Conservation (phyloP, 805 yeast genomes). For the Ogataea corticis region DNA sequence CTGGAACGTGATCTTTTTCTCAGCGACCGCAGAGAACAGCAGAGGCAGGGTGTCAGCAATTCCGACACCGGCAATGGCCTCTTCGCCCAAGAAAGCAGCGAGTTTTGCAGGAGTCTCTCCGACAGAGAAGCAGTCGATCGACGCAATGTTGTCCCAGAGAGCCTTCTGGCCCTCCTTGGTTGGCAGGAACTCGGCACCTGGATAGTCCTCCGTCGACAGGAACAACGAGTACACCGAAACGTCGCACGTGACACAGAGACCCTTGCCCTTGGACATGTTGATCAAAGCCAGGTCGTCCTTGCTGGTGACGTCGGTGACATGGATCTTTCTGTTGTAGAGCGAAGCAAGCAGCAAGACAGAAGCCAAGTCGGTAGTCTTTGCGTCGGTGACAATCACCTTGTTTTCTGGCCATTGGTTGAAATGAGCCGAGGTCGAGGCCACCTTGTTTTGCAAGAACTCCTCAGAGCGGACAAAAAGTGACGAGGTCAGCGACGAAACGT, state of each 20-base stretch:
- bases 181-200: conserved; percentile 74
- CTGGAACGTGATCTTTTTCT: conserved; percentile 66
- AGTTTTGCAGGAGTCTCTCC: conserved; percentile 77
- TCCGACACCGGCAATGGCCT: conserved; percentile 71
- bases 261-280: conserved; percentile 80
- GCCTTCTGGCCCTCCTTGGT: conserved; percentile 76
- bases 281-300: conserved; percentile 82
- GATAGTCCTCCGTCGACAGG: conserved; percentile 69
- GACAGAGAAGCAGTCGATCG: conserved; percentile 83
- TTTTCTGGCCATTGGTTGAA: conserved; percentile 79
- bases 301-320: conserved; percentile 81
- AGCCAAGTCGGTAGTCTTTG: conserved; percentile 90
- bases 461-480: conserved; percentile 81
- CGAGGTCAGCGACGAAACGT: conserved; percentile 66
- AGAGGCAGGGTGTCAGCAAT: conserved; percentile 79
- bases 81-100: conserved; percentile 63
- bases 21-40: conserved; percentile 75
- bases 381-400: conserved; percentile 90
- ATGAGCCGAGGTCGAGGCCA: conserved; percentile 77
- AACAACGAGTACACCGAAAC: conserved; percentile 80
- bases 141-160: conserved; percentile 72
- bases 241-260: conserved; percentile 84
- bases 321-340: conserved; percentile 79
- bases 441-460: conserved; percentile 65
- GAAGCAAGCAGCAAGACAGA: conserved; percentile 87